phyloP scores from a whole-genome alignment of 345 rosid species.

The Hypericum perforatum region DNA sequence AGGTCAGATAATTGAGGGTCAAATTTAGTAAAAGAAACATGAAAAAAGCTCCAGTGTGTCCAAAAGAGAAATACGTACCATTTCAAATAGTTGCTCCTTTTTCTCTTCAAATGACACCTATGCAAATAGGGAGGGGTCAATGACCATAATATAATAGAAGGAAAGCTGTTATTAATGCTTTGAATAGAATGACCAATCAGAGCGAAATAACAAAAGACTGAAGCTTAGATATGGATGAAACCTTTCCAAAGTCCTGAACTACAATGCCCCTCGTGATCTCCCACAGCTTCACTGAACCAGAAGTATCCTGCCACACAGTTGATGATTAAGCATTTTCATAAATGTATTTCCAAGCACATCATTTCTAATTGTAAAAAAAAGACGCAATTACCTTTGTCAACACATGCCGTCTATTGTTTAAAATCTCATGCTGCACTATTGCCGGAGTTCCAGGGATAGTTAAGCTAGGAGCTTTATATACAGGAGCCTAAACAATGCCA shows the following conservation, averaged over 20 bases:
- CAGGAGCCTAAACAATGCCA: conserved; percentile 53
- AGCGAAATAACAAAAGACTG: background rate
- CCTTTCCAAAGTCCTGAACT: conserved; percentile 90
- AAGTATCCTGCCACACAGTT: conserved; percentile 56
- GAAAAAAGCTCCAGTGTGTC: background rate
- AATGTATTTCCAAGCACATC: background rate
- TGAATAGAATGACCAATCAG: background rate
- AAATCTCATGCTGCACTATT: conserved; percentile 88
- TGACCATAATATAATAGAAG: too few relatives aligned
- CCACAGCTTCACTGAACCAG: conserved; percentile 93
- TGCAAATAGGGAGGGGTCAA: conserved; percentile 11
- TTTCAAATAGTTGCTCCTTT: conserved; percentile 87
- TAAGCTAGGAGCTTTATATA: conserved; percentile 65
- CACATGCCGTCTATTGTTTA: conserved; percentile 91
- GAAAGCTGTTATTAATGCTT: too few relatives aligned
- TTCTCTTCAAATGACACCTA: conserved; percentile 87
- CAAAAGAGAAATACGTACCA: conserved; percentile 33
- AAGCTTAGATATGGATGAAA: conserved; percentile 5
- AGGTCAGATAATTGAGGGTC: conserved; percentile 14
- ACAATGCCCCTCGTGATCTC: conserved; percentile 82
- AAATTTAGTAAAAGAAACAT: conserved; percentile 8
- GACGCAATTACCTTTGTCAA: conserved; percentile 61
- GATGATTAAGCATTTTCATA: conserved; percentile 14
- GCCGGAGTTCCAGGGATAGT: conserved; percentile 79
- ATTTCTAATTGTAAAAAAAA: too few relatives aligned